phyloP scores from a whole-genome alignment of 2,329 filamentous ascomycete species.

The Aspergillus viridinutans region DNA sequence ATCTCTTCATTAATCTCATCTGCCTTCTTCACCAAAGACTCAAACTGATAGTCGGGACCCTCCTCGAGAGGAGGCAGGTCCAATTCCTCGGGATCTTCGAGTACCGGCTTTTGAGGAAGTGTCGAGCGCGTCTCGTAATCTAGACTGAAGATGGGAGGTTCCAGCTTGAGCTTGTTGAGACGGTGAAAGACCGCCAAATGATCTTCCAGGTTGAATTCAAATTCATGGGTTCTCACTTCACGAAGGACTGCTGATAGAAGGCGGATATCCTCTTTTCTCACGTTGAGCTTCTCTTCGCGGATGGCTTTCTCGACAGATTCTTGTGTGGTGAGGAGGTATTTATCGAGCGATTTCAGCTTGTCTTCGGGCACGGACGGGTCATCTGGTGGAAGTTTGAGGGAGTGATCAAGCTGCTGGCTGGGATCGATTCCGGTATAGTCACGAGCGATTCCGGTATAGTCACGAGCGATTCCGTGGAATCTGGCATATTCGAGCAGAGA shows the following conservation, averaged over 20 bases:
- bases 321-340: constrained; percentile 12
- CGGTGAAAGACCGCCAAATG: constrained; percentile 18
- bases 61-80: background rate
- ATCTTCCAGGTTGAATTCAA: constrained; percentile 14
- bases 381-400: constrained; percentile 9
- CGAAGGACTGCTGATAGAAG: constrained; percentile 29
- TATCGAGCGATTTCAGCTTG: constrained; percentile 12
- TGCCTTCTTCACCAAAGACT: background rate
- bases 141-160: constrained; percentile 44
- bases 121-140: constrained; percentile 42
- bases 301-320: constrained; percentile 8
- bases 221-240: constrained; percentile 8
- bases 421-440: constrained; percentile 33
- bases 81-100: background rate
- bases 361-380: constrained; percentile 10
- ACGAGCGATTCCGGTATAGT: background rate
- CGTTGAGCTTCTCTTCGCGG: constrained; percentile 30
- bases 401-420: constrained; percentile 11
- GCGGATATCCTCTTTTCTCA: constrained; percentile 26
- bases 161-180: constrained; percentile 36
- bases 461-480: constrained; percentile 38
- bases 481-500: constrained; percentile 47
- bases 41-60: background rate
- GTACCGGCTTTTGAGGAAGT: constrained; percentile 31
- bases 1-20: constrained; percentile 3